Conservation (phyloP, 352 stramenopile species). For the Globisporangium cystogenes region DNA sequence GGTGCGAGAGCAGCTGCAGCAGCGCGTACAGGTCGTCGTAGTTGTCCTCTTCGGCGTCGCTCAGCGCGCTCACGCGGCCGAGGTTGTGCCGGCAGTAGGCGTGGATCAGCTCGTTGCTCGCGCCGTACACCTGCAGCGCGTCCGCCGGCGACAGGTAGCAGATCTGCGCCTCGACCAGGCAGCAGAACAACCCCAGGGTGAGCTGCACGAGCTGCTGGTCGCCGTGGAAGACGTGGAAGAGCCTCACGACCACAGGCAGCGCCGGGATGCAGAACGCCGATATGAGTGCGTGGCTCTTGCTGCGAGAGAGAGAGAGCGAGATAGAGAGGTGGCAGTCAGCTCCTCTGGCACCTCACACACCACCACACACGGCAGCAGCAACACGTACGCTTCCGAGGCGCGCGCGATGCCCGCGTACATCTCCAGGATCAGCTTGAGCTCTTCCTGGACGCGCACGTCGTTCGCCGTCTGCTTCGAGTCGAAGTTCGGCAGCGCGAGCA, state of each 20-base stretch:
- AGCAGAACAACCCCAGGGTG: slow-evolving; percentile 72
- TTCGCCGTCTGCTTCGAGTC: slow-evolving; percentile 57
- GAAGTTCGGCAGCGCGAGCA: slow-evolving; percentile 54
- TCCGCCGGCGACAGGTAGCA: slow-evolving; percentile 66
- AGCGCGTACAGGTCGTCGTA: slow-evolving; percentile 70
- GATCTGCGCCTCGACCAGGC: slow-evolving; percentile 77
- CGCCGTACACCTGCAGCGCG: slow-evolving; percentile 64
- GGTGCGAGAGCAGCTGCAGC: slow-evolving; percentile 72
- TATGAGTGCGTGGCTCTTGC: slow-evolving; percentile 50
- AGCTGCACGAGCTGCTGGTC: slow-evolving; percentile 70
- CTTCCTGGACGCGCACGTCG: slow-evolving; percentile 59
- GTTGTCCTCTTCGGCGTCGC: slow-evolving; percentile 69
- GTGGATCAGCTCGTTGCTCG: slow-evolving; percentile 65
- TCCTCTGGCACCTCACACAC: too few species aligned
- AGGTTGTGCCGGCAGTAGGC: slow-evolving; percentile 67
- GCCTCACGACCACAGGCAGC: slow-evolving; percentile 65
- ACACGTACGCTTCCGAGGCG: slow-evolving; percentile 55
- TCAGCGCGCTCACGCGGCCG: slow-evolving; percentile 56
- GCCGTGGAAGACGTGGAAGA: slow-evolving; percentile 72
- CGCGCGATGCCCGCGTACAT: slow-evolving; percentile 75
- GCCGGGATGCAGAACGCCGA: slow-evolving; percentile 61
- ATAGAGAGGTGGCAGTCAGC: too few species aligned
- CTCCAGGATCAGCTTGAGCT: slow-evolving; percentile 73
- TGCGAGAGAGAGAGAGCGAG: too few species aligned
- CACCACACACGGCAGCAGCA: not conserved